Evolutionary conservation across 139 green algal genomes (phyloP), one percentile per base, ranked within the genome.

Genomic region (Yamagishiella unicocca): DNA sequence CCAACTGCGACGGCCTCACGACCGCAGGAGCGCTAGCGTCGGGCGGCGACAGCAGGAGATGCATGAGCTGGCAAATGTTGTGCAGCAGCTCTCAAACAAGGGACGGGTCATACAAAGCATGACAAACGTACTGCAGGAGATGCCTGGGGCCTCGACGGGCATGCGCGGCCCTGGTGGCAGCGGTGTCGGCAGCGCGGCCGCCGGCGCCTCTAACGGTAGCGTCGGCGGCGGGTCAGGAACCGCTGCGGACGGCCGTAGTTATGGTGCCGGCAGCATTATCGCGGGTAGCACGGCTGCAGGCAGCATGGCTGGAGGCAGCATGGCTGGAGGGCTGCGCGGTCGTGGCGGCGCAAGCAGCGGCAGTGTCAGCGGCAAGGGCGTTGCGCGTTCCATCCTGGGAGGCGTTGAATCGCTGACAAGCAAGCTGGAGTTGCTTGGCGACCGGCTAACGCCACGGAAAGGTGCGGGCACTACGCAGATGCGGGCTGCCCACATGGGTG

Each of bases 21-120:
- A n/a, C n/a, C 70, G 7, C 38, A 85, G 79, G 38, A 85, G 79
- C 61, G 79, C 43, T 4, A 85, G 79, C 79, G 61, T 64, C 19
- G 79, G 79, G 1, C 61, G 79, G 5, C 61, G 79, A 1, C 40
- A 45, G 2, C 27, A 76, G 61, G 61, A 76, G 9, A 40, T 46
- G 1, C 19, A 38, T 0, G 61, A 85, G 61, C 79, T 85, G 2
- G 79, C 66, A 0, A 25, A 45, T 5, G 61, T 75, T 9, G 22
- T 85, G 79, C 4, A 62, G 45, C 40, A 85, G 79, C 25, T 85
- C 1, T 38, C 45, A 3, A 46, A 33, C 40, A 43, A 33, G 3
- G 79, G 79, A 4, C 79, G 66, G 35, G 61, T 58, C 10, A 43
- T 85, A 2, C 66, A 50, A 33, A 75, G 33, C 79, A 62, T 85